A percentile compares a stretch with the other conserved stretches of the same genome.
Evolutionary conservation across 2,329 filamentous ascomycete species (phyloP).

Genomic region (Colletotrichum costaricense): DNA sequence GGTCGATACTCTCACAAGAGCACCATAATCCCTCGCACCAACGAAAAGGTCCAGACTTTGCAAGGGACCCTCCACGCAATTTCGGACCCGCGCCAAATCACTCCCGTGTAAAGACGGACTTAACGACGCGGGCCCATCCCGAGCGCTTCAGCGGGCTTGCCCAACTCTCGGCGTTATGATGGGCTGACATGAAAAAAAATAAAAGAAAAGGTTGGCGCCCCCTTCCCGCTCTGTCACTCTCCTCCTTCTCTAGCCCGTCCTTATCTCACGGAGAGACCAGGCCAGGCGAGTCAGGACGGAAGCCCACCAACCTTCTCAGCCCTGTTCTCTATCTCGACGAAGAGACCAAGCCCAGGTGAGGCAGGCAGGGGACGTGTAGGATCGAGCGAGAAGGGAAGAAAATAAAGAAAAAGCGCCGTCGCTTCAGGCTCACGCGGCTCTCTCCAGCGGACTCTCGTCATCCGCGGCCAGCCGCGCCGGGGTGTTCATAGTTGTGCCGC

Average conservation of each 20-base stretch:
- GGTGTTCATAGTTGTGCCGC: background rate
- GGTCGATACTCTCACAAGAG: constrained; percentile 33
- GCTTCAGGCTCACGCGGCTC: constrained; percentile 37
- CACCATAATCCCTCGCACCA: constrained; percentile 35
- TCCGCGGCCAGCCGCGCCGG: constrained; percentile 20
- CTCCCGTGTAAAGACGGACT: background rate
- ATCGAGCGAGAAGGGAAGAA: background rate
- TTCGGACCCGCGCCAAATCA: constrained; percentile 13
- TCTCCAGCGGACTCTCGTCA: constrained; percentile 38
- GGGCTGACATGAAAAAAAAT: constrained; percentile 40
- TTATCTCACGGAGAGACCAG: constrained; percentile 25
- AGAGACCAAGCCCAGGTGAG: constrained; percentile 29
- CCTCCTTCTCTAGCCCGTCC: constrained; percentile 21
- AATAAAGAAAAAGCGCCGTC: constrained; percentile 8
- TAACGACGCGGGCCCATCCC: constrained; percentile 21
- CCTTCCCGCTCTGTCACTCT: background rate
- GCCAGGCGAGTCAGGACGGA: constrained; percentile 17
- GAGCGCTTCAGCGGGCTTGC: constrained; percentile 42
- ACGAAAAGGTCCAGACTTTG: constrained; percentile 37
- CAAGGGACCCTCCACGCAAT: constrained; percentile 37
- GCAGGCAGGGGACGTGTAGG: background rate
- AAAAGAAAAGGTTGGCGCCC: constrained; percentile 5
- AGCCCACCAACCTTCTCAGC: constrained; percentile 20
- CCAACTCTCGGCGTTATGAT: constrained; percentile 50
- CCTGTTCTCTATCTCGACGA: constrained; percentile 25